phyloP scores from a whole-genome alignment of 495 filamentous ascomycete genomes.

The Emericellopsis terricola region DNA sequence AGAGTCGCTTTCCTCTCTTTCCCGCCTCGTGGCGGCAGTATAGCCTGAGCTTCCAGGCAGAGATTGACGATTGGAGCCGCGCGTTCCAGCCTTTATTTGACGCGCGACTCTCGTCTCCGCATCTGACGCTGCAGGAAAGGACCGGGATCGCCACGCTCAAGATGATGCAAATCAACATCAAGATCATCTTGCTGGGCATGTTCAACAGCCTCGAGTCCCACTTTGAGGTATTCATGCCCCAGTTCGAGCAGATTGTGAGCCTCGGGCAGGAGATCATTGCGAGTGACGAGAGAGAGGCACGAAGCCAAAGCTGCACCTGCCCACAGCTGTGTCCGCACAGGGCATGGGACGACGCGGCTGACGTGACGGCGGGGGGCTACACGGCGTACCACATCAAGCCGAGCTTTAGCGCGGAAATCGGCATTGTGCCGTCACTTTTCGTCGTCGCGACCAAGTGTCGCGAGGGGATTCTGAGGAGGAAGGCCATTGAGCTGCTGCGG shows the following conservation, averaged over 20 bases:
- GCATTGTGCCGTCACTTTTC: conserved; percentile 36
- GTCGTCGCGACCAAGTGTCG: conserved; percentile 40
- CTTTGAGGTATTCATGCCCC: conserved; percentile 21
- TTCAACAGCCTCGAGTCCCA: conserved; percentile 28
- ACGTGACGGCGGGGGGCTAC: conserved; percentile 14
- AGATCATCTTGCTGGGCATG: conserved; percentile 34
- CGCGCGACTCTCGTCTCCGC: conserved; percentile 24
- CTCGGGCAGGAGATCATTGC: conserved; percentile 28
- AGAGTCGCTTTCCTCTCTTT: conserved; percentile 16
- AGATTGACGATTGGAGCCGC: conserved; percentile 30
- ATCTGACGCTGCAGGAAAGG: conserved; percentile 25
- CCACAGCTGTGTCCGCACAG: conserved; percentile 21
- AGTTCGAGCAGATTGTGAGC: conserved; percentile 24
- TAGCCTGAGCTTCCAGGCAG: conserved; percentile 20
- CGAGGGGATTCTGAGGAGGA: conserved; percentile 30
- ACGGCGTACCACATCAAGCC: conserved; percentile 29
- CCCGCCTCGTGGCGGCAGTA: conserved; percentile 24
- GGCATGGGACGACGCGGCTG: conserved; percentile 10
- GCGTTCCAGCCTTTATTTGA: conserved; percentile 32
- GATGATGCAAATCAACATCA: conserved; percentile 34
- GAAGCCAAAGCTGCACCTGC: conserved; percentile 24
- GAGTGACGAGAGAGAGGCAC: conserved; percentile 27
- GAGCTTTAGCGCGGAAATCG: conserved; percentile 33
- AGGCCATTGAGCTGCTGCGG: conserved; percentile 36
- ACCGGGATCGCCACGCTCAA: conserved; percentile 34